Percentiles rank a stretch among this genome's conserved stretches.
Evolutionary conservation across 495 filamentous ascomycete genomes (phyloP).

Genomic region (Eremomyces bilateralis): DNA sequence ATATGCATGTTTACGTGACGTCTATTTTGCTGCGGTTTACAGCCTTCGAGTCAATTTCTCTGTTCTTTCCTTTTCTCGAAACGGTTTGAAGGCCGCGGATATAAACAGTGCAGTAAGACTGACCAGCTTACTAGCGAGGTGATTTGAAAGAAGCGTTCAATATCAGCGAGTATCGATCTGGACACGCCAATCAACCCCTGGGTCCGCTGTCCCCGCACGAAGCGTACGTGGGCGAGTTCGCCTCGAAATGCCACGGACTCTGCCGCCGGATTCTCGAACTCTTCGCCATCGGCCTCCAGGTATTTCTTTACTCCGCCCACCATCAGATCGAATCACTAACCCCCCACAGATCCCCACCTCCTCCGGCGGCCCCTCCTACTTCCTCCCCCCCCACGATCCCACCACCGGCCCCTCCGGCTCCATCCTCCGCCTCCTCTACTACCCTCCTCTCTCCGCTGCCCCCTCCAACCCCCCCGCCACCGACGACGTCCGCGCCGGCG

Average conservation of each 20-base stretch:
- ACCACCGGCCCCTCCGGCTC: conserved; percentile 39
- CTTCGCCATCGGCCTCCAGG: conserved; percentile 53
- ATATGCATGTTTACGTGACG: too few species aligned
- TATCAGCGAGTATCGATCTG: conserved; percentile 52
- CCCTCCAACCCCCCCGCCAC: conserved; percentile 16
- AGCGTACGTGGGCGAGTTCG: conserved; percentile 39
- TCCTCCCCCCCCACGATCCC: conserved; percentile 47
- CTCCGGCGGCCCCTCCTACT: conserved; percentile 38
- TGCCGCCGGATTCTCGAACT: conserved; percentile 50
- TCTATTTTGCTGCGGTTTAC: neutral
- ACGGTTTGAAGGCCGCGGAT: too few species aligned
- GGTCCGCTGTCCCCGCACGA: conserved; percentile 35
- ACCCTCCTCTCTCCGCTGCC: conserved; percentile 38
- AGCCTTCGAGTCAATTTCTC: too few species aligned
- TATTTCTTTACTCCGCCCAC: conserved; percentile 12
- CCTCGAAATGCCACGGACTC: conserved; percentile 45
- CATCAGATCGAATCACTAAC: conserved; percentile 1
- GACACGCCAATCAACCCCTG: conserved; percentile 62
- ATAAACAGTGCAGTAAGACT: too few species aligned
- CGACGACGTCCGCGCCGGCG: conserved; percentile 39
- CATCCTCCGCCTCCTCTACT: conserved; percentile 60
- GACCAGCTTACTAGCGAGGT: conserved; percentile 38
- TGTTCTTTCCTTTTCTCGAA: too few species aligned
- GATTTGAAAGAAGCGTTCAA: conserved; percentile 96
- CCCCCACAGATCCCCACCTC: conserved; percentile 19